phyloP scores from a whole-genome alignment of 495 filamentous ascomycete genomes.

The Aspergillus nanangensis region DNA sequence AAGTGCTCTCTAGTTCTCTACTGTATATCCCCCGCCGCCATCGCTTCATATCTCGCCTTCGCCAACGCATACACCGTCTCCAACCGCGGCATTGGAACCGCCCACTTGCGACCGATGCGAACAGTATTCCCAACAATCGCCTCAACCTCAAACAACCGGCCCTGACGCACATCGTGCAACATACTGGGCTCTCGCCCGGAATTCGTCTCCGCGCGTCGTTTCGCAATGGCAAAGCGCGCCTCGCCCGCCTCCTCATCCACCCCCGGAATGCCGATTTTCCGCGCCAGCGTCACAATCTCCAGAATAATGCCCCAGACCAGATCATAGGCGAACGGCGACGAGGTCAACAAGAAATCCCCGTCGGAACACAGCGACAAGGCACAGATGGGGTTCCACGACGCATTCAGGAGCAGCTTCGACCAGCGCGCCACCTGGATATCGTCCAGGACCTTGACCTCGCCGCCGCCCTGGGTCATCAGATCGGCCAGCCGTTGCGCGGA shows the following conservation, averaged over 20 bases:
- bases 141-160: slow-evolving; percentile 44
- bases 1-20: no score
- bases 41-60: slow-evolving; percentile 11
- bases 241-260: slow-evolving; percentile 33
- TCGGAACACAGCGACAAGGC: slow-evolving; percentile 43
- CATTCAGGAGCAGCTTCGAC: slow-evolving; percentile 48
- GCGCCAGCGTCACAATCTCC: slow-evolving; percentile 44
- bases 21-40: slow-evolving; percentile 1
- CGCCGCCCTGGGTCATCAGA: slow-evolving; percentile 32
- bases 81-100: slow-evolving; percentile 37
- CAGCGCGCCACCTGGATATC: slow-evolving; percentile 50
- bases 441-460: slow-evolving; percentile 30
- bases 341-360: slow-evolving; percentile 35
- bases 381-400: slow-evolving; percentile 48
- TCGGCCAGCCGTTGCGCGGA: slow-evolving; percentile 30
- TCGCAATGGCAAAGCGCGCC: slow-evolving; percentile 31
- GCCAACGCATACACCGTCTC: slow-evolving; percentile 22
- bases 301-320: slow-evolving; percentile 42
- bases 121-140: slow-evolving; percentile 50
- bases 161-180: slow-evolving; percentile 38
- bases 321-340: slow-evolving; percentile 20
- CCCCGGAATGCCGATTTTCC: slow-evolving; percentile 34
- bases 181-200: slow-evolving; percentile 41
- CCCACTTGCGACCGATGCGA: slow-evolving; percentile 33
- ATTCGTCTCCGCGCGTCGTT: slow-evolving; percentile 20